Conservation (phyloP, 768 basidiomycete species). For the Kwoniella heveanensis region DNA sequence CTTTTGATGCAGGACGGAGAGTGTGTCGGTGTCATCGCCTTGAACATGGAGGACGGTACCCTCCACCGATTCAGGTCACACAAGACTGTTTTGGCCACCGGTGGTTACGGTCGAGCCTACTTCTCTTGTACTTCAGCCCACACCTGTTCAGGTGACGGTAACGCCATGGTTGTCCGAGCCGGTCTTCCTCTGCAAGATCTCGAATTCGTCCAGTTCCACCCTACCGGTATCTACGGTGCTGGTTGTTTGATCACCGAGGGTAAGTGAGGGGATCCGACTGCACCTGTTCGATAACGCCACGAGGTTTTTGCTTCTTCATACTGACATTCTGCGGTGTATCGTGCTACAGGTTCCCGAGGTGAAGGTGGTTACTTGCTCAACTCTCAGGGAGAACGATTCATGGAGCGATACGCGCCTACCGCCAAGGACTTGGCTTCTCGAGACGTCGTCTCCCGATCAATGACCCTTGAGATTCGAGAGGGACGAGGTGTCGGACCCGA, state of each 20-base stretch:
- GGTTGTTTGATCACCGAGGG: constrained; percentile 99
- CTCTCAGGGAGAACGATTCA: constrained; percentile 98
- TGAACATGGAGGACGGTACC: constrained; percentile 99
- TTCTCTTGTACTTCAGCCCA: constrained; percentile 97
- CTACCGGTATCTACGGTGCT: constrained; percentile 98
- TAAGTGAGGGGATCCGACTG: constrained; percentile 56
- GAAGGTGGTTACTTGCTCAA: constrained; percentile 99
- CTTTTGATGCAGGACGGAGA: constrained; percentile 98
- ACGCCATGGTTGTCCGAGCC: constrained; percentile 96
- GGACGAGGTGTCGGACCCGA: constrained; percentile 98
- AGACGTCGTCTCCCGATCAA: constrained; percentile 97
- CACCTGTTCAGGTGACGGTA: constrained; percentile 98
- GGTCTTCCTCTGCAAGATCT: constrained; percentile 94
- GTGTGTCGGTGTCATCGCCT: constrained; percentile 97
- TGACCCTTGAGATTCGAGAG: constrained; percentile 98
- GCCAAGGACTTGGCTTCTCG: constrained; percentile 99
- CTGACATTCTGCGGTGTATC: too few species aligned
- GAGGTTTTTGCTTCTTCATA: too few species aligned
- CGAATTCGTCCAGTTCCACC: constrained; percentile 99
- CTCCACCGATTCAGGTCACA: constrained; percentile 97
- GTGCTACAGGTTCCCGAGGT: constrained; percentile 80
- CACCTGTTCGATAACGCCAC: too few species aligned
- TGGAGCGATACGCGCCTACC: constrained; percentile 99
- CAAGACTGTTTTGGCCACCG: constrained; percentile 97
- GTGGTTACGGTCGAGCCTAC: constrained; percentile 96